Evolutionary conservation across 78 protist species (phyloP), one percentile per base, ranked within the genome.

Genomic region (Tieghemostelium lacteum): DNA sequence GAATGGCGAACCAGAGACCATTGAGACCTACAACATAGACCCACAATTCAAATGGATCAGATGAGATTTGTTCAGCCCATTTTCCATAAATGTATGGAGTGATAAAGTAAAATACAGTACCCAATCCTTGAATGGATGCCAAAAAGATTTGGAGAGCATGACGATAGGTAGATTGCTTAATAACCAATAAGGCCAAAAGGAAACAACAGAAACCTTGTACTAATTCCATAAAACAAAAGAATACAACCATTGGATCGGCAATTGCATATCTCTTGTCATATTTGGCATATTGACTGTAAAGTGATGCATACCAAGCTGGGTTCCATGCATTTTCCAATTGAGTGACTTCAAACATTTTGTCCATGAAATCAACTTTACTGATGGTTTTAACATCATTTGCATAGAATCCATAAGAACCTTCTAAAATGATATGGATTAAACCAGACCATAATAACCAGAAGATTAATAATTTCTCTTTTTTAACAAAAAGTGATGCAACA

Each of bases 401-500:
- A 66, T 63, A 69, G 91, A 83, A 83, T 36, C 91, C 91, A 58
- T 83, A 83, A 36, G 61, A 36, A 60, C 91, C 91, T 69, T 83
- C 91, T 22, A 83, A 33, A 22, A 83, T 55, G n/a, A 83, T 83
- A 22, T 83, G 91, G 14, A 83, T 83, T n/a, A 83, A 37, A 42
- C 91, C 91, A n/a, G 91, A 83, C 91, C 91, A 83, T 17, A 83
- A 33, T 42, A 83, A 83, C 91, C 91, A 83, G 45, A 83, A 83
- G 3, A 83, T 40, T 7, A 69, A 34, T 1, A 83, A 6, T 60
- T 70, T 83, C 24, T 83, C 91, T 39, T 62, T 66, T 39, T 83
- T 83, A 34, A 58, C 70, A 57, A 31, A 20, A 40, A 69, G 62
- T 55, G 91, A n/a, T 10, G 69, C 28, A 19, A 83, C n/a, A 19